Percentiles rank a stretch among this genome's conserved stretches.
Conservation (phyloP, 768 basidiomycete genomes). For the Punctularia strigosozonata region DNA sequence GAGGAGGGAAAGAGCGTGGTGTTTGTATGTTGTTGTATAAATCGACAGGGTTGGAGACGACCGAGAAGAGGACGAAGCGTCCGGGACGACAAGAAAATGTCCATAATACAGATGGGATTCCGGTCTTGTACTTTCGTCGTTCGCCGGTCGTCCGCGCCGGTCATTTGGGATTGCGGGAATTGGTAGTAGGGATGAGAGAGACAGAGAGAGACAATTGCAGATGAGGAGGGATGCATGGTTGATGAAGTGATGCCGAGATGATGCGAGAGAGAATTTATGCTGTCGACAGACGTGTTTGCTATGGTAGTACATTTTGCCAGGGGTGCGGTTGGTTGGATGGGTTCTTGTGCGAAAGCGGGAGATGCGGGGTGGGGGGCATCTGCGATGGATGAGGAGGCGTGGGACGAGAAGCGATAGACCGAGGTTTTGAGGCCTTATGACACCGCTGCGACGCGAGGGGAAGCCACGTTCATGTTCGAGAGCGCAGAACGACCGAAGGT, state of each 20-base stretch:
- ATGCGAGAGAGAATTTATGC: slow-evolving; percentile 38
- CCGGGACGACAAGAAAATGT: background rate
- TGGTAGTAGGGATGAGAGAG: background rate
- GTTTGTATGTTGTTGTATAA: background rate
- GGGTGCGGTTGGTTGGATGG: slow-evolving; percentile 26
- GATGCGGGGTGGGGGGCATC: slow-evolving; percentile 20
- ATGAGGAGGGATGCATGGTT: slow-evolving; percentile 38
- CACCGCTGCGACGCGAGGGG: slow-evolving; percentile 45
- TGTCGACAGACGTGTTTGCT: slow-evolving; percentile 49
- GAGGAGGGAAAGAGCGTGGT: slow-evolving; percentile 33
- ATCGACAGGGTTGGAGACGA: background rate
- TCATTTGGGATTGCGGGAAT: background rate
- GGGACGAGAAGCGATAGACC: too few relatives aligned
- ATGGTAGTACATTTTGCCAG: slow-evolving; percentile 71
- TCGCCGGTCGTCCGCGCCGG: too few relatives aligned
- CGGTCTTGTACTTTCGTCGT: too few relatives aligned
- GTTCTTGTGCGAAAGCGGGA: slow-evolving; percentile 36
- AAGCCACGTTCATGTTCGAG: slow-evolving; percentile 63
- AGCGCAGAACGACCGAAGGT: slow-evolving; percentile 68
- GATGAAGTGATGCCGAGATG: slow-evolving; percentile 50
- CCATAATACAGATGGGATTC: background rate
- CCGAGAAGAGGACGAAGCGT: background rate
- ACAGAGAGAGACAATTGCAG: background rate
- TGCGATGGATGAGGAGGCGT: slow-evolving; percentile 7
- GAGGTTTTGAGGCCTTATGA: slow-evolving; percentile 29